These are phyloP conservation scores for Cercospora brassicicola DNA, from an alignment of 2,329 filamentous ascomycete genomes.

Conservation along the genomic window DNA sequence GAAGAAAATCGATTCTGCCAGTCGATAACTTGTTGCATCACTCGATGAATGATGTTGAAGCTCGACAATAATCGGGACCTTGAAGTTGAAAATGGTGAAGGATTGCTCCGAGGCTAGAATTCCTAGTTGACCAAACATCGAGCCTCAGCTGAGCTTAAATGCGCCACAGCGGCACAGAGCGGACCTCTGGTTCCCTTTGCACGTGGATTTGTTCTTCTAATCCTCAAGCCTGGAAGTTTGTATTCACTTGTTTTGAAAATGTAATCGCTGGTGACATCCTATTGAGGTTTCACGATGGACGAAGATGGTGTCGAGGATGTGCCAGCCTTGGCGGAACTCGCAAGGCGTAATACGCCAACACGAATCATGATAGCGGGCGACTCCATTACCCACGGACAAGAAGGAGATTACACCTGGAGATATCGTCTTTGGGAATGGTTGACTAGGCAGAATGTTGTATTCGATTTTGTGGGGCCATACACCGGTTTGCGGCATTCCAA, in stretches of 20 bases:
- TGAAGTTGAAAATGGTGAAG: background rate
- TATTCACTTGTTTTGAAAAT: background rate
- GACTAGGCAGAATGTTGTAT: constrained; percentile 28
- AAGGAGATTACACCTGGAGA: constrained; percentile 48
- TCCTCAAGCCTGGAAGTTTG: background rate
- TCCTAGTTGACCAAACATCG: background rate
- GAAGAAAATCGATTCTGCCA: too few species aligned
- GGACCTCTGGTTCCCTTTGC: background rate
- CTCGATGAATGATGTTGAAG: background rate
- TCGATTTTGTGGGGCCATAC: constrained; percentile 42
- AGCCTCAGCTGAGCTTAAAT: background rate
- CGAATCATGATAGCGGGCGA: constrained; percentile 30
- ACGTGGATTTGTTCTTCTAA: background rate
- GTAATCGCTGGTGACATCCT: background rate
- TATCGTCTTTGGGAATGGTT: constrained; percentile 48
- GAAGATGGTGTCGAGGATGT: background rate
- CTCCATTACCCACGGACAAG: constrained; percentile 32
- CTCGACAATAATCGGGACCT: background rate
- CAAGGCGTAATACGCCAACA: background rate
- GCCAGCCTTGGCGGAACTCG: background rate
- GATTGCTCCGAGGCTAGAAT: background rate
- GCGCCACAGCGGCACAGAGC: background rate
- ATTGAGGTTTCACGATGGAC: background rate
- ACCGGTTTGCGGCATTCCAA: constrained; percentile 35
- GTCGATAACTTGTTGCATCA: background rate